Evolutionary conservation across 2,329 filamentous ascomycete genomes (phyloP), one percentile per base, ranked within the genome.

Genomic region (Aureobasidium vineae): DNA sequence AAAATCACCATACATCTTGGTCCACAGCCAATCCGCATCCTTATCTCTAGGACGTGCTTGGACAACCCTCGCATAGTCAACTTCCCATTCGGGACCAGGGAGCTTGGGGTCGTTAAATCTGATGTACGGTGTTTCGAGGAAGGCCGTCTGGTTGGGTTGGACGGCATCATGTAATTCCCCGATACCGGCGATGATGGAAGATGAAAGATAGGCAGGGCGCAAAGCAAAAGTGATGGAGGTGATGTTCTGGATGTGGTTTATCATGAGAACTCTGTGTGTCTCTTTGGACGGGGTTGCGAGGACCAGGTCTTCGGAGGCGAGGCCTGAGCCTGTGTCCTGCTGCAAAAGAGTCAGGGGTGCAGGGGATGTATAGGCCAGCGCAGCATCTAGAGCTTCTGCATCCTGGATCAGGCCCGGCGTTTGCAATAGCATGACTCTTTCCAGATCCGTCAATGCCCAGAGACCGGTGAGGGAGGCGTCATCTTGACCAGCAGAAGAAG

Each of bases 31-130:
- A 66, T 81, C 76, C 10, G 80, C 80, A 66, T 82, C 77, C 53
- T 77, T 77, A 63, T 81, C 78, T 69, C 74, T 72, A n/a, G 81
- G 81, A 60, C 80, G 72, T 33, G 81, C 74, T 40, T 72, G 74
- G 13, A 77, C 74, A 57, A 78, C 76, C 52, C 77, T 74, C 2
- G 74, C 68, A 70, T 77, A 82, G 0, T 80, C 80, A 7, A 82
- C 75, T 67, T 83, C 80, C 71, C 80, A 82, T 70, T 83, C 79
- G n/a, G 81, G 81, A 13, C 81, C 81, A 11, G 81, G 80, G 1
- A 83, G 68, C 68, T 80, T 80, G 5, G 79, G 77, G 67, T 83
- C 81, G 1, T 75, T 76, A 68, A 83, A 76, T 3, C 77, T 77
- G 65, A 83, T 76, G 28, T 81, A 83, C 19, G 80, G 77, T 6